Percentiles rank a stretch among this genome's conserved stretches.
These are phyloP conservation scores for Tolypocladium guangdongense DNA, from an alignment of 2,329 filamentous ascomycete species.

Conservation along the genomic window DNA sequence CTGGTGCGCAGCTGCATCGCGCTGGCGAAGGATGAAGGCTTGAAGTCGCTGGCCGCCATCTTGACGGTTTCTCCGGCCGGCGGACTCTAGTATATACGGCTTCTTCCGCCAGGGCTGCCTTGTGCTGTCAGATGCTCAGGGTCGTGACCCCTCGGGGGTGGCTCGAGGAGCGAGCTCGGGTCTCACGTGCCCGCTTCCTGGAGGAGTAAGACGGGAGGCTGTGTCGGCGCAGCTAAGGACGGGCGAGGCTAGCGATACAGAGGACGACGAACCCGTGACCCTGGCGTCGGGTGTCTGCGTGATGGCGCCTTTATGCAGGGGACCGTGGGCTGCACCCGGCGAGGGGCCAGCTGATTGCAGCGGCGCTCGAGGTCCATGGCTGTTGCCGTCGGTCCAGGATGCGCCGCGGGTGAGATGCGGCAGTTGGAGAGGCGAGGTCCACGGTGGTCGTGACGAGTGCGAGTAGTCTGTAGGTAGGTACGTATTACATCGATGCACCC, in stretches of 20 bases:
- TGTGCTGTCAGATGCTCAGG: neutral
- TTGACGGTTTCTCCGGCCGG: neutral
- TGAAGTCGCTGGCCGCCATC: constrained; percentile 7
- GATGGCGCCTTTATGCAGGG: neutral
- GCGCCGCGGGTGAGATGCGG: neutral
- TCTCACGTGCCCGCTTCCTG: neutral
- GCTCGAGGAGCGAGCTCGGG: neutral
- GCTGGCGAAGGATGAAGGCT: constrained; percentile 17
- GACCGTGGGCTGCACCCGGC: neutral
- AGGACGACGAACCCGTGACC: neutral
- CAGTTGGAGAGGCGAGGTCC: neutral
- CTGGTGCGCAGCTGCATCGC: constrained; percentile 41
- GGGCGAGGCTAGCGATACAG: neutral
- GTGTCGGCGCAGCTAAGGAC: neutral
- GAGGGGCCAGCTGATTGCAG: neutral
- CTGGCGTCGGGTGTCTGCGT: neutral
- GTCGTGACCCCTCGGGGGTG: neutral
- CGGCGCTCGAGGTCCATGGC: neutral
- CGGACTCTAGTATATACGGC: neutral
- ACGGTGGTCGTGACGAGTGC: no score
- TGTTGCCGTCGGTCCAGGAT: neutral
- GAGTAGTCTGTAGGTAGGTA: no score
- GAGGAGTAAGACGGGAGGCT: neutral
- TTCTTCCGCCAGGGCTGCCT: constrained; percentile 3
- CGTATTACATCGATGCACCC: neutral